These are phyloP conservation scores for Dryas integrifolia DNA, from an alignment of 331 rosid genomes.

Conservation along the genomic window DNA sequence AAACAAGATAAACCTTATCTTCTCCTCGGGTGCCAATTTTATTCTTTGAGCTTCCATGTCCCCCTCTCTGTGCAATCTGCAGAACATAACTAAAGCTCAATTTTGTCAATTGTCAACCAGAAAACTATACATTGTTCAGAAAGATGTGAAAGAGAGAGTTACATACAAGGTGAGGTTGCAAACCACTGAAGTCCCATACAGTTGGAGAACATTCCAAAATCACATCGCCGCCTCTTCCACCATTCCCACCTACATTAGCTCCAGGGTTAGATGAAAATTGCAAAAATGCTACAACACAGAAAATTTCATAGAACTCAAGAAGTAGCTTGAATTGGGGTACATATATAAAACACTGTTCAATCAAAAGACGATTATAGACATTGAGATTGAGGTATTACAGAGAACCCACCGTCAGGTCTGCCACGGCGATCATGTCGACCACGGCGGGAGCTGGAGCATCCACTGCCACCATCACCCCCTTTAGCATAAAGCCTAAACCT, in stretches of 20 bases:
- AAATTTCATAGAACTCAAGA: neutral
- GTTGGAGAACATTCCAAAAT: slow-evolving; percentile 73
- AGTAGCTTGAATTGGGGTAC: slow-evolving; percentile 8
- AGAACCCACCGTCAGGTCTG: slow-evolving; percentile 62
- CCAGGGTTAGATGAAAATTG: slow-evolving; percentile 3
- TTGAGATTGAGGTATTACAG: neutral
- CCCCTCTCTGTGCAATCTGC: slow-evolving; percentile 75
- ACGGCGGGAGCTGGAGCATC: slow-evolving; percentile 73
- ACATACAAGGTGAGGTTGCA: slow-evolving; percentile 76
- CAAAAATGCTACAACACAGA: neutral
- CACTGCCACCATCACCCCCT: slow-evolving; percentile 91
- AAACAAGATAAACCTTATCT: slow-evolving; percentile 64
- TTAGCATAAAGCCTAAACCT: slow-evolving; percentile 64
- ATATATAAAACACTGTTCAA: neutral
- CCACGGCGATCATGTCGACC: slow-evolving; percentile 62
- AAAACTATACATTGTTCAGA: slow-evolving; percentile 10
- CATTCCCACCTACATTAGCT: slow-evolving; percentile 70
- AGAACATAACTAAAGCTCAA: slow-evolving; percentile 24
- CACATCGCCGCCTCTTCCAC: slow-evolving; percentile 93
- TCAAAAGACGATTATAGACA: neutral
- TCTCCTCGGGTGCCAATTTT: slow-evolving; percentile 83
- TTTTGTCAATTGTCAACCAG: neutral
- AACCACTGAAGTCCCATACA: slow-evolving; percentile 86
- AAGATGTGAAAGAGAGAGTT: neutral
- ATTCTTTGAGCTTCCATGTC: slow-evolving; percentile 73